Base-by-base conservation (phyloP, 1,139 yeast species). In the Tardiomyces depauwii region DNA sequence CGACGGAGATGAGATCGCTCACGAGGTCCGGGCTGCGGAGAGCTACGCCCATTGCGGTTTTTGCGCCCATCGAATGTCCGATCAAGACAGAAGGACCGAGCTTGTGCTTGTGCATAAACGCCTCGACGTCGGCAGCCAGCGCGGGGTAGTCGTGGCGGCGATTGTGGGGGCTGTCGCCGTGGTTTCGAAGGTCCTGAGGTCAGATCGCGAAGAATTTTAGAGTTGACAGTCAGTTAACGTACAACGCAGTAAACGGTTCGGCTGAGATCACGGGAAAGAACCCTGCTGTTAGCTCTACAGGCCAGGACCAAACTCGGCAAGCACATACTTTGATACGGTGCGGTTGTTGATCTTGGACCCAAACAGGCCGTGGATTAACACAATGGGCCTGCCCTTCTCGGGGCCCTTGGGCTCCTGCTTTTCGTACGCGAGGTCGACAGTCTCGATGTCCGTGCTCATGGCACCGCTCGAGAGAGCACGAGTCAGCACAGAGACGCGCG, bases 41-140 rank as follows among this genome's bases (percentile, higher is more conserved):
- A 0, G 89, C 82, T 3, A 85, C 70, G 0, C 91, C 87, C 97
- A 91, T 89, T 2, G 84, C 96, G 0, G 89, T 76, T 59, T 91
- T 91, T 10, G 96, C 97, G 6, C 98, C 98, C 96, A 91, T 88
- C 0, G 96, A 88, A 63, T 89, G 97, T 1, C 98, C 98, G 23
- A 91, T 71, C 19, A 91, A 53, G 18, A 86, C 77, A 0, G 93
- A 85, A 39, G 73, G 67, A 28, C 68, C 67, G 12, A 80, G 51
- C 1, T 51, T 55, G 18, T 77, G 71, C 4, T 73, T 74, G 1
- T 58, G 57, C 14, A 88, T 73, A 60, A 89, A 91, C 32, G 65
- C 58, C 57, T 81, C 88, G 21, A 91, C 88, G 62, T 91, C 98
- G 0, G 86, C 82, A 1, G 96, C 82, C 67, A 91, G 70, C 1